Evolutionary conservation across 495 filamentous ascomycete species (phyloP), one percentile per base, ranked within the genome.

Genomic region (Xylaria grammica): DNA sequence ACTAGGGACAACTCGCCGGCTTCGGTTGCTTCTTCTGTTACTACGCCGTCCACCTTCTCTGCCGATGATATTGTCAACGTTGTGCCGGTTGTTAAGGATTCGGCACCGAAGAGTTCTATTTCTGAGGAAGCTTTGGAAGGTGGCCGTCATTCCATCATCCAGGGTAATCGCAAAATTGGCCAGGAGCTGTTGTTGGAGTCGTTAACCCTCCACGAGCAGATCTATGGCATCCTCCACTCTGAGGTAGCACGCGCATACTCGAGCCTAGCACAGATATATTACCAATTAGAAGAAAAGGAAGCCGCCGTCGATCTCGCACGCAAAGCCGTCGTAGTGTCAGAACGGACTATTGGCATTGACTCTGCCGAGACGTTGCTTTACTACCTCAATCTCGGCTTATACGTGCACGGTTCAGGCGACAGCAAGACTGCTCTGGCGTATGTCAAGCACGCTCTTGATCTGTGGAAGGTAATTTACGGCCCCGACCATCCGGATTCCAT

Each of bases 381-480:
- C 75, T 99, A 97, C 77, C 90, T 98, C 67, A 99, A 98, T 81
- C 84, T 97, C 51, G 92, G 90, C 67, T 84, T 98, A n/a, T 96
- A 97, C 72, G 90, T 97, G 70, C 96, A 99, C 74, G 91, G 91
- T 57, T 91, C 85, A 51, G 91, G 92, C 58, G 94, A 97, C 73
- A 96, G 93, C 67, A 88, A 89, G 78, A 81, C 84, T 45, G 96
- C 94, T 19, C 79, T 99, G 52, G 81, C 83, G 2, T 97, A 96
- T 75, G 87, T 97, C 66, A 91, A 90, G 72, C 96, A 98, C 71
- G 95, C 96, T 13, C 87, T 99, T 71, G 89, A 95, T 68, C 82
- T 98, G 60, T 97, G 93, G 94, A 97, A 97, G 83, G 85, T 97
- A 74, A 93, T 97, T 73, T 98, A 97, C 72, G 96, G 96, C 46